A percentile compares a stretch with the other conserved stretches of the same genome.
Conservation (phyloP, 2,329 filamentous ascomycete species). For the Falciphora oryzae region DNA sequence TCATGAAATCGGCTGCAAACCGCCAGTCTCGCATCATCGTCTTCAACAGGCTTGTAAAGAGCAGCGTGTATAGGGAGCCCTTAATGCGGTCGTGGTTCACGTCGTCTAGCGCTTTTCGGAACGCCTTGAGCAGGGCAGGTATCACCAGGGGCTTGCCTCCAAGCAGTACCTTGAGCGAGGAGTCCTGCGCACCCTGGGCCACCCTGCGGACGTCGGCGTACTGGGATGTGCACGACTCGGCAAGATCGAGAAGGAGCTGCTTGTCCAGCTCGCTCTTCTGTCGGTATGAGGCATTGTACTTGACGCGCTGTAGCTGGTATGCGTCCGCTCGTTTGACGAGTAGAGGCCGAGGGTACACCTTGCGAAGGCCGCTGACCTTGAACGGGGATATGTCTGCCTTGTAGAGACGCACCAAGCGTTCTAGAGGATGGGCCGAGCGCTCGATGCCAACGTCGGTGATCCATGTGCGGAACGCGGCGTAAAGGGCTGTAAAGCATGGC, state of each 20-base stretch:
- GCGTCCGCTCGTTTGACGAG: slow-evolving; percentile 88
- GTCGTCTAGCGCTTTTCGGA: slow-evolving; percentile 70
- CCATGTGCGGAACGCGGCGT: slow-evolving; percentile 89
- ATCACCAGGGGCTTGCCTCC: slow-evolving; percentile 86
- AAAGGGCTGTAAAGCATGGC: slow-evolving; percentile 86
- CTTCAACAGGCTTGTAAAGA: slow-evolving; percentile 84
- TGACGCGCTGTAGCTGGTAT: slow-evolving; percentile 88
- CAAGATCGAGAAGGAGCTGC: slow-evolving; percentile 75
- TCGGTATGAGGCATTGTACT: slow-evolving; percentile 85
- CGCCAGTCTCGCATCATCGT: slow-evolving; percentile 91
- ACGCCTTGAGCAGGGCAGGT: slow-evolving; percentile 72
- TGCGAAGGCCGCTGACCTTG: slow-evolving; percentile 87
- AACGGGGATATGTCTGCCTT: slow-evolving; percentile 85
- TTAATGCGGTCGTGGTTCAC: slow-evolving; percentile 91
- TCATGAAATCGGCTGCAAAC: slow-evolving; percentile 84
- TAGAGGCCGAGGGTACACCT: slow-evolving; percentile 88
- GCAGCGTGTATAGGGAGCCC: slow-evolving; percentile 82
- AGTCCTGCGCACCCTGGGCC: slow-evolving; percentile 87
- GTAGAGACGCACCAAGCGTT: slow-evolving; percentile 78
- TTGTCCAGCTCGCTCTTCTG: slow-evolving; percentile 90
- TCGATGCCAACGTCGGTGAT: slow-evolving; percentile 98
- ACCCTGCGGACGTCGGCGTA: slow-evolving; percentile 96
- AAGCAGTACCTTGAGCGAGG: slow-evolving; percentile 84
- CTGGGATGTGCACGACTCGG: slow-evolving; percentile 80
- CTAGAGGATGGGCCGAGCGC: slow-evolving; percentile 85